phyloP scores from a whole-genome alignment of 192 early-diverging fungal genomes.

The Coemansia sp. region DNA sequence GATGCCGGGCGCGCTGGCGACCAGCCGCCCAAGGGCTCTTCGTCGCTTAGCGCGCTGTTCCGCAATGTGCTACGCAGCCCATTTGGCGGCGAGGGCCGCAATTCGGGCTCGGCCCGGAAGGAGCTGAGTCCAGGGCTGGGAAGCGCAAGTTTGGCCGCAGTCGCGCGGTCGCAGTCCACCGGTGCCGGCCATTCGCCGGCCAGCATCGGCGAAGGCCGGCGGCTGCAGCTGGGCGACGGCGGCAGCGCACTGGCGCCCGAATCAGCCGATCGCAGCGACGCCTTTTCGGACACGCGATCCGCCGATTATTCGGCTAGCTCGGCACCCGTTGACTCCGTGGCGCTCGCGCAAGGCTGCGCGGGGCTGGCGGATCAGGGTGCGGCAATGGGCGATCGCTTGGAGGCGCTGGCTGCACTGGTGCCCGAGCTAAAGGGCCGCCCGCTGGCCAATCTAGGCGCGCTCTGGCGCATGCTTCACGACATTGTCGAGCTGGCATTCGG shows the following conservation, averaged over 20 bases:
- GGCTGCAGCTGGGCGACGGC: background rate
- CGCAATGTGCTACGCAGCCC: conserved; percentile 42
- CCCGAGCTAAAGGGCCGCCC: conserved; percentile 8
- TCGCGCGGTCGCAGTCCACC: background rate
- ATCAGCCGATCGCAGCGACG: background rate
- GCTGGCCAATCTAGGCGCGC: conserved; percentile 19
- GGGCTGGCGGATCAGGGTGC: conserved; percentile 9
- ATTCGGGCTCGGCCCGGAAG: background rate
- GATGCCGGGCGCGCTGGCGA: conserved; percentile 17
- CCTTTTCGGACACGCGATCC: background rate
- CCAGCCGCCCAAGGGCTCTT: conserved; percentile 8
- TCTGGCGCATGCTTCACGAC: conserved; percentile 30
- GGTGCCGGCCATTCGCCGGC: background rate
- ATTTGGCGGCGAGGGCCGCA: conserved; percentile 21
- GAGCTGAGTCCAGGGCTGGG: conserved; percentile 3
- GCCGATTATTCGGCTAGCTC: background rate
- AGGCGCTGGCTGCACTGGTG: conserved; percentile 17
- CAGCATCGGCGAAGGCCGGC: conserved; percentile 2
- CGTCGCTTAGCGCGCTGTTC: conserved; percentile 19
- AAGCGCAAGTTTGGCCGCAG: background rate
- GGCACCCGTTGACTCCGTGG: conserved; percentile 20
- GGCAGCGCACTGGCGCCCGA: background rate
- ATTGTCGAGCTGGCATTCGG: conserved; percentile 28
- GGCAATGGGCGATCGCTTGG: conserved; percentile 21
- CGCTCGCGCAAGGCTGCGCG: conserved; percentile 11